Conservation (phyloP, 2,329 filamentous ascomycete genomes). For the Fusarium incarnatum region DNA sequence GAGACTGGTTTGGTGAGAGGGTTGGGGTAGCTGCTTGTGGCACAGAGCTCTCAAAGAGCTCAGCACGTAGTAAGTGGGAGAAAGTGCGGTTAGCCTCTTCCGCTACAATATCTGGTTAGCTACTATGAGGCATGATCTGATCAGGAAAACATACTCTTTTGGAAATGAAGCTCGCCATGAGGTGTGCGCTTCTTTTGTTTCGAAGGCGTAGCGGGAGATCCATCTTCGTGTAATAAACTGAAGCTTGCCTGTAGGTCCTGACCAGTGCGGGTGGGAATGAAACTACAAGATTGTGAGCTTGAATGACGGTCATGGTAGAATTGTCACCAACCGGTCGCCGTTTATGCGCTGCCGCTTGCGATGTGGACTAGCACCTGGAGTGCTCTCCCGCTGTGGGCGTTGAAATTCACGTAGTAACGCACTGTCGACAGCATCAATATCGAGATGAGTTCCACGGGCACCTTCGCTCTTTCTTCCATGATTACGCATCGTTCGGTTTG, state of each 20-base stretch:
- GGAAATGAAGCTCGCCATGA: slow-evolving; percentile 92
- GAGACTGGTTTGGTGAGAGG: slow-evolving; percentile 68
- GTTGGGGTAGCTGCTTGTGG: slow-evolving; percentile 80
- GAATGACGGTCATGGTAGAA: not conserved
- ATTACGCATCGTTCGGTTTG: slow-evolving; percentile 52
- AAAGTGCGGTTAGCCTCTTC: slow-evolving; percentile 97
- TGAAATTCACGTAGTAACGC: slow-evolving; percentile 65
- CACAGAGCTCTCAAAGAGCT: slow-evolving; percentile 91
- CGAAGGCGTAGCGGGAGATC: slow-evolving; percentile 90
- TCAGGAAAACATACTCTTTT: slow-evolving; percentile 75
- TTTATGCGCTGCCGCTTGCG: slow-evolving; percentile 71
- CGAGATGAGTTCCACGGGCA: slow-evolving; percentile 55
- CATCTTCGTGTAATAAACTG: slow-evolving; percentile 90
- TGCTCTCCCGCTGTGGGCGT: slow-evolving; percentile 63
- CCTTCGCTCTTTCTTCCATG: slow-evolving; percentile 52
- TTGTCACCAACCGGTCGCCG: slow-evolving; percentile 65
- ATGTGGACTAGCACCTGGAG: slow-evolving; percentile 65
- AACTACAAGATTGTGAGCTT: slow-evolving; percentile 66
- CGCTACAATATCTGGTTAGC: slow-evolving; percentile 58
- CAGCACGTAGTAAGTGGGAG: slow-evolving; percentile 85
- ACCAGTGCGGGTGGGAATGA: slow-evolving; percentile 93
- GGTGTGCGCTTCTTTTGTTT: slow-evolving; percentile 85
- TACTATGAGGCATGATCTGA: not conserved
- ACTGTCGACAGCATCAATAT: slow-evolving; percentile 63
- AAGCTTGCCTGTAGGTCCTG: slow-evolving; percentile 95